phyloP scores from a whole-genome alignment of 2,329 filamentous ascomycete species.

The Emmonsia crescens region DNA sequence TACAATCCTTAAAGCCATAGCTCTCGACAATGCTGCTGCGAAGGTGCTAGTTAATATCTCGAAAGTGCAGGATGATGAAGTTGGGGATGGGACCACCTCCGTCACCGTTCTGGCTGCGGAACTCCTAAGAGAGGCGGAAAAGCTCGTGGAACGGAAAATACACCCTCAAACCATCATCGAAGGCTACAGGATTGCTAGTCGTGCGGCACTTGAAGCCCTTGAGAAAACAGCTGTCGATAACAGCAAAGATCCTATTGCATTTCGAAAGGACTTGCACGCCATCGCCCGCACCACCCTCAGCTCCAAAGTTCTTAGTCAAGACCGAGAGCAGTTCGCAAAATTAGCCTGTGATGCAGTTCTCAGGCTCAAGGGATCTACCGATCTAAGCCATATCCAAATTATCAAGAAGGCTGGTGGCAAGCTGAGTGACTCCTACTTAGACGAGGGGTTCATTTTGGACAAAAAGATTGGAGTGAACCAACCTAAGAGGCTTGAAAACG shows the following conservation, averaged over 20 bases:
- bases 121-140: conserved; percentile 89
- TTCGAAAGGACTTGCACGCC: conserved; percentile 77
- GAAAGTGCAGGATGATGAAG: conserved; percentile 97
- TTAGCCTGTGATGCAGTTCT: conserved; percentile 87
- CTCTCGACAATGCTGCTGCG: conserved; percentile 93
- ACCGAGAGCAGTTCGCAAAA: conserved; percentile 80
- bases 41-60: conserved; percentile 99
- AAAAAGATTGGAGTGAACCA: conserved; percentile 99
- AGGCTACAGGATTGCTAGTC: conserved; percentile 93
- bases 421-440: conserved; percentile 92
- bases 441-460: conserved; percentile 96
- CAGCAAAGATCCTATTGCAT: conserved; percentile 69
- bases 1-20: conserved; percentile 96
- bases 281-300: conserved; percentile 93
- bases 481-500: conserved; percentile 92
- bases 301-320: conserved; percentile 89
- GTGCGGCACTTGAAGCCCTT: conserved; percentile 73
- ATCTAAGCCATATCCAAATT: conserved; percentile 95
- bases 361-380: conserved; percentile 77
- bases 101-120: conserved; percentile 92
- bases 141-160: conserved; percentile 95
- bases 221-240: conserved; percentile 81
- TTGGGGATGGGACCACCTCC: conserved; percentile 96
- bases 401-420: conserved; percentile 99
- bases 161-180: conserved; percentile 99